A percentile compares a stretch with the other conserved stretches of the same genome.
These are phyloP conservation scores for Aplosporella prunicola DNA, from an alignment of 2,329 filamentous ascomycete genomes.

Conservation along the genomic window DNA sequence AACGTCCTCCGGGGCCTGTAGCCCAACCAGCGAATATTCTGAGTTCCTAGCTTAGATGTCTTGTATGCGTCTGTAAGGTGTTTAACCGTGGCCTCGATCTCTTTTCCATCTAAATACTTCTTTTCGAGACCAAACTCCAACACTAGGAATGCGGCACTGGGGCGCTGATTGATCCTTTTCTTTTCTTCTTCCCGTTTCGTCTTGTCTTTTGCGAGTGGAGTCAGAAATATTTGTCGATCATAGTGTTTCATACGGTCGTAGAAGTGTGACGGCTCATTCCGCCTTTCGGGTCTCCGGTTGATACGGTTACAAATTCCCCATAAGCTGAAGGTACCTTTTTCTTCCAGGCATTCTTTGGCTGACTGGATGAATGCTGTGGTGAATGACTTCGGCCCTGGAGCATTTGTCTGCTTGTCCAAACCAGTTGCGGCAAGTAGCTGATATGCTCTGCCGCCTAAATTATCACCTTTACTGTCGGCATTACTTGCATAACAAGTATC, in stretches of 20 bases:
- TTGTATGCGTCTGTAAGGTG: slow-evolving; percentile 21
- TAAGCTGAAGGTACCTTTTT: slow-evolving; percentile 22
- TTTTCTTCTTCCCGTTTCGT: slow-evolving; percentile 11
- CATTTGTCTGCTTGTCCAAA: slow-evolving; percentile 20
- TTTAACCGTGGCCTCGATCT: slow-evolving; percentile 23
- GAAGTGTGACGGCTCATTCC: slow-evolving; percentile 20
- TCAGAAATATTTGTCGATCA: slow-evolving; percentile 23
- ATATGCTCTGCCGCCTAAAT: slow-evolving; percentile 20
- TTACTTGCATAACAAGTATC: slow-evolving; percentile 32
- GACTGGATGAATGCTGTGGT: slow-evolving; percentile 27
- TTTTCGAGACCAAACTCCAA: slow-evolving; percentile 23
- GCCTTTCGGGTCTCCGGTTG: slow-evolving; percentile 18
- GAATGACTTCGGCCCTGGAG: slow-evolving; percentile 23
- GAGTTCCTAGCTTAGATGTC: slow-evolving; percentile 19
- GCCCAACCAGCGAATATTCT: slow-evolving; percentile 24
- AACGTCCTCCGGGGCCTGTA: no score
- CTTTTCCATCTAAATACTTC: slow-evolving; percentile 18
- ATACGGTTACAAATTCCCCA: slow-evolving; percentile 22
- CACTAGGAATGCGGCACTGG: slow-evolving; percentile 21
- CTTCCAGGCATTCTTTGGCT: slow-evolving; percentile 16
- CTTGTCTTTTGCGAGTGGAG: slow-evolving; percentile 18
- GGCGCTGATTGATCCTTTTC: slow-evolving; percentile 11
- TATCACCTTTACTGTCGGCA: slow-evolving; percentile 20
- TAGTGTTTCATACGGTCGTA: slow-evolving; percentile 19
- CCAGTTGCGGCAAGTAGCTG: slow-evolving; percentile 25